Conservation (phyloP, 192 early-diverging fungal species). For the Funneliformis geosporum region DNA sequence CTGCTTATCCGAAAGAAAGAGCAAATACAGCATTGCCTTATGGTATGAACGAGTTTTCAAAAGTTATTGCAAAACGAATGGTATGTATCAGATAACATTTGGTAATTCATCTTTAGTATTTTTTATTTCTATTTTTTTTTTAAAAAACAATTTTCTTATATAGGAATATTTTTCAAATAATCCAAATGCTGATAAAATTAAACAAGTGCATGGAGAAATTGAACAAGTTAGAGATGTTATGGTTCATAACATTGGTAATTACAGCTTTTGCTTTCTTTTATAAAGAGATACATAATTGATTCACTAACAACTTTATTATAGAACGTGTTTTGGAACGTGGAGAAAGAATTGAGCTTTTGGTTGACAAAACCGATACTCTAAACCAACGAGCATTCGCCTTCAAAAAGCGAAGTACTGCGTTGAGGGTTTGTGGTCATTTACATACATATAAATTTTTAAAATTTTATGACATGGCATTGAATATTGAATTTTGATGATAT, state of each 20-base stretch:
- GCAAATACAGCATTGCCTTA: conserved; percentile 64
- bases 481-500: not conserved
- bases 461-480: not conserved
- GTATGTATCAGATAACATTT: conserved; percentile 39
- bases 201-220: conserved; percentile 86
- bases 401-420: conserved; percentile 79
- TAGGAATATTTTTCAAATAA: conserved; percentile 74
- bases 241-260: conserved; percentile 86
- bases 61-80: conserved; percentile 81
- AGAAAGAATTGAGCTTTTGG: conserved; percentile 84
- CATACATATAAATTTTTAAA: not conserved
- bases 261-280: not conserved
- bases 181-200: conserved; percentile 71
- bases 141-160: not conserved
- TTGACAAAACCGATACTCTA: conserved; percentile 87
- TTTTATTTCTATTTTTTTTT: conserved; percentile 16
- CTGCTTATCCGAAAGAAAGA: conserved; percentile 56
- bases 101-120: not conserved
- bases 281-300: not conserved
- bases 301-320: conserved; percentile 26
- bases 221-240: conserved; percentile 94
- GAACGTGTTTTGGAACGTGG: conserved; percentile 87
- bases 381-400: conserved; percentile 90
- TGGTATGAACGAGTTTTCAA: conserved; percentile 82
- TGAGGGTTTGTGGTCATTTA: conserved; percentile 51